A percentile compares a stretch with the other conserved stretches of the same genome.
phyloP scores from a whole-genome alignment of 345 rosid species.

The Firmiana major region DNA sequence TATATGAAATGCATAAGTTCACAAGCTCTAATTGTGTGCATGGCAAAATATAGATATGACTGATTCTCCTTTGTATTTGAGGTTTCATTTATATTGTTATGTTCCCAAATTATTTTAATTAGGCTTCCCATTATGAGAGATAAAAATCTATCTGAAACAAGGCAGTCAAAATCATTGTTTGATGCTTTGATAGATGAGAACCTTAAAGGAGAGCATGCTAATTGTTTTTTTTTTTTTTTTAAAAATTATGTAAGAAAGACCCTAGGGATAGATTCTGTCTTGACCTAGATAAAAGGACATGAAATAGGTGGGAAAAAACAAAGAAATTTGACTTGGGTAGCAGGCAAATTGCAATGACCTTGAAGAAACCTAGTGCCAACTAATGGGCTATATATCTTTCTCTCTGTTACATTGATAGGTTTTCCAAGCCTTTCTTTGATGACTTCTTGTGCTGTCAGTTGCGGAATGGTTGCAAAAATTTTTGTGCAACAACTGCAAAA shows the following conservation, averaged over 20 bases:
- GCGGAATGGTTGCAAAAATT: not conserved
- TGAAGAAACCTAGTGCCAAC: not conserved
- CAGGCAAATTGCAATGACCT: not conserved
- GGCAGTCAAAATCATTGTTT: not conserved
- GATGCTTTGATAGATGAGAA: not conserved
- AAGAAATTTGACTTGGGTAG: not conserved
- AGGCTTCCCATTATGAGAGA: not conserved
- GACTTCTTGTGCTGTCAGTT: not conserved
- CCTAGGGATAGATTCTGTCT: not conserved
- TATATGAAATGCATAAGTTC: not conserved
- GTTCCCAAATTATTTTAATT: not conserved
- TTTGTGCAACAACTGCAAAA: not conserved
- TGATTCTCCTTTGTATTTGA: not conserved
- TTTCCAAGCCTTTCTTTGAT: not conserved
- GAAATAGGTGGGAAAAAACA: not conserved
- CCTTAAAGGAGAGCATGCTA: not conserved
- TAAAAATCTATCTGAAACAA: slow-evolving; percentile 5
- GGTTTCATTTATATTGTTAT: not conserved
- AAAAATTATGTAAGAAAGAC: not conserved
- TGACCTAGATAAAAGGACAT: not conserved
- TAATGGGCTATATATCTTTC: not conserved
- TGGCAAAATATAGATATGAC: not conserved
- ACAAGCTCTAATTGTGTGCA: not conserved
- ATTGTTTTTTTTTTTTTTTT: too few species aligned
- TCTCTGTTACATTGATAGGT: not conserved